Evolutionary conservation across 371 early-diverging fungal species (phyloP), one percentile per base, ranked within the genome.

Genomic region (Dichotomocladium elegans): DNA sequence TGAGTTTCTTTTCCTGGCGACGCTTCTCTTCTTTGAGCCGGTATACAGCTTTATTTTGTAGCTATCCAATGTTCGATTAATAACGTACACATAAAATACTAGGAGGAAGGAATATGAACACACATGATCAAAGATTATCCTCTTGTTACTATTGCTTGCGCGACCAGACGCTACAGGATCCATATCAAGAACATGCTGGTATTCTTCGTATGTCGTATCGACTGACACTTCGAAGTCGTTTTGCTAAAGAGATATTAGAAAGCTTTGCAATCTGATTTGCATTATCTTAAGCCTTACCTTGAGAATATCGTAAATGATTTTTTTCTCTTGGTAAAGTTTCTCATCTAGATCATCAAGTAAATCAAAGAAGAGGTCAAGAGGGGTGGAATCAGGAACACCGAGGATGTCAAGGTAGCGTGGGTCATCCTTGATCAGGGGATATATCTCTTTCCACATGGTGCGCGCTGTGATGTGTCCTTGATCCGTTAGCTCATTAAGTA

Each of bases 351-450:
- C 83, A 56, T 91, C 88, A 19, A 95, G 66, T 12, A 82, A 50
- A 63, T 97, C 97, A 88, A 93, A 95, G 61, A 95, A 95, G 50
- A 97, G 59, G 43, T 97, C 96, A 45, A 93, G 58, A 2, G 97
- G 94, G 4, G 87, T 81, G 0, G 94, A 92, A 7, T 94, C 95
- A 1, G 85, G 76, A 51, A 90, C 83, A 0, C 93, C 94, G 3
- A 97, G 78, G 62, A 92, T 81, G n/a, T 78, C 66, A 9, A 28
- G 29, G 55, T 89, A 94, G 21, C 89, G 73, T 17, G 72, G 61
- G 55, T 95, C 91, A 3, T 83, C 72, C 42, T 85, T 81, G 53
- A 95, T 75, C 22, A 74, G 29, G 1, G 91, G 89, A 57, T 87
- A 89, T 8, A 94, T 71, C 30, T 93, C 89, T 68, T 85, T 86